Conservation (phyloP, 352 stramenopile genomes). For the Phytophthora pisi region DNA sequence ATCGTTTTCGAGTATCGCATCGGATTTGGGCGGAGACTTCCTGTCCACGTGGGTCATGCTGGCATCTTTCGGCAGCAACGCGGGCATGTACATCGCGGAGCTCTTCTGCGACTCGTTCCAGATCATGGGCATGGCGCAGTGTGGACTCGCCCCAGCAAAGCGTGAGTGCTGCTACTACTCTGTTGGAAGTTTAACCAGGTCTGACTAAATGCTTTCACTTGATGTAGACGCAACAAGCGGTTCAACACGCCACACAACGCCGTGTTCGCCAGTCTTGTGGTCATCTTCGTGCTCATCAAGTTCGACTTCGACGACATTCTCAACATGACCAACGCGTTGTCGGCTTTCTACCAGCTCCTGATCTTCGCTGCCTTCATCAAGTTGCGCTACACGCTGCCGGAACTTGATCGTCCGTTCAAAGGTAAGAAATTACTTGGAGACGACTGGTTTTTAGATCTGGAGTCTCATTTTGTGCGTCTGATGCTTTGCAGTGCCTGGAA, state of each 20-base stretch:
- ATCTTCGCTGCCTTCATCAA: slow-evolving; percentile 92
- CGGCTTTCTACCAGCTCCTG: slow-evolving; percentile 84
- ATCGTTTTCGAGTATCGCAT: slow-evolving; percentile 85
- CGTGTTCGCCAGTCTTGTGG: slow-evolving; percentile 45
- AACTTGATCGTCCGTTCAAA: slow-evolving; percentile 46
- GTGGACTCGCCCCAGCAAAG: slow-evolving; percentile 83
- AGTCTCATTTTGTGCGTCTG: not conserved
- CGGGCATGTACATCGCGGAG: slow-evolving; percentile 93
- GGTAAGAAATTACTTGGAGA: slow-evolving; percentile 11
- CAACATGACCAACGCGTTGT: slow-evolving; percentile 91
- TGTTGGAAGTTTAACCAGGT: not conserved
- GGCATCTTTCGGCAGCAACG: slow-evolving; percentile 87
- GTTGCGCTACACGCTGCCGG: slow-evolving; percentile 61
- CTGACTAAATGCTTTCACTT: not conserved
- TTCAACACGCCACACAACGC: slow-evolving; percentile 61
- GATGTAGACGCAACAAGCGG: slow-evolving; percentile 45
- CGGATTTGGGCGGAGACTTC: slow-evolving; percentile 84
- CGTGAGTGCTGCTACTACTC: slow-evolving; percentile 41
- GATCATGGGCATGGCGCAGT: slow-evolving; percentile 80
- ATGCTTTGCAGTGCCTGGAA: slow-evolving; percentile 37
- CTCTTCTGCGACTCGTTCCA: slow-evolving; percentile 93
- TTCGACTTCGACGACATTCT: slow-evolving; percentile 81
- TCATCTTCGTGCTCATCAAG: slow-evolving; percentile 60
- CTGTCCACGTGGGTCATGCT: slow-evolving; percentile 90
- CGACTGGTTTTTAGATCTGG: not conserved